Conservation (phyloP, 176 grass and related monocot genomes). For the Triticum aestivum region IWGSC_CS_RefSeq_v2.1 NC_057808.1:362996241-362996740, state of each 20-base stretch:
- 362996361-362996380: conserved; percentile 42
- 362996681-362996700: no score
- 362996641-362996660: background rate
- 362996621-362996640: no score
- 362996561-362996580: background rate
- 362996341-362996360: conserved; percentile 46
- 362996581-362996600: background rate
- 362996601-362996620: background rate
- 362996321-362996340: conserved; percentile 3
- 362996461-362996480: conserved; percentile 24
- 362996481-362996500: conserved; percentile 9
- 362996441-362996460: conserved; percentile 28
- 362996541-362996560: background rate
- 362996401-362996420: background rate
- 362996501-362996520: background rate
- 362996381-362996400: conserved; percentile 33
- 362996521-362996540: background rate
- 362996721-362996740: no score
- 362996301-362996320: conserved; percentile 31
- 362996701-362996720: no score
- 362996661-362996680: no score
- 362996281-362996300: conserved; percentile 35
- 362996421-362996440: background rate
- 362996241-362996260: background rate
- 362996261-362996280: conserved; percentile 16